Conservation (phyloP, 139 green algal species). For the Coelastrella sp. region DNA sequence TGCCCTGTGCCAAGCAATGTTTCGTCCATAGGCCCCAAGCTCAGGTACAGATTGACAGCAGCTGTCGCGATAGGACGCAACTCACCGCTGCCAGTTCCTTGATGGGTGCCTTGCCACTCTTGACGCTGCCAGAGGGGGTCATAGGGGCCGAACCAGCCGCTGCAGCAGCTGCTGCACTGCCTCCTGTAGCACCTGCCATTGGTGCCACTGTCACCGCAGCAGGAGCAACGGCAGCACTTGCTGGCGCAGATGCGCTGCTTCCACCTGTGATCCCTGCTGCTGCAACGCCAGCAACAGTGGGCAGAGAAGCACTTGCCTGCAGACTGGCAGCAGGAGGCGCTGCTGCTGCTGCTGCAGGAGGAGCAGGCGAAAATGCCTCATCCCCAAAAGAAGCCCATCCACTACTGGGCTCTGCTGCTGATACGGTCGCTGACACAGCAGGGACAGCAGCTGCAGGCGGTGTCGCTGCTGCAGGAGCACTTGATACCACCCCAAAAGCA, state of each 20-base stretch:
- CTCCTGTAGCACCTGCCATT: slow-evolving; percentile 2
- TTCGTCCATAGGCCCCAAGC: too few relatives aligned
- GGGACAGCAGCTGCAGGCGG: slow-evolving; percentile 12
- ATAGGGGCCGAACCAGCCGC: slow-evolving; percentile 8
- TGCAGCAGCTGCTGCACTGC: neutral
- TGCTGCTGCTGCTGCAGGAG: neutral
- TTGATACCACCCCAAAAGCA: neutral
- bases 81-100: slow-evolving; percentile 45
- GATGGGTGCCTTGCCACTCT: slow-evolving; percentile 13
- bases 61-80: neutral
- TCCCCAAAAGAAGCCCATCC: slow-evolving; percentile 39
- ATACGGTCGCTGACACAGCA: neutral
- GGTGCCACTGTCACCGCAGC: neutral
- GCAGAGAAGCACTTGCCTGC: neutral
- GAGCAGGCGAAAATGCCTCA: neutral
- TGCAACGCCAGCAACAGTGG: neutral
- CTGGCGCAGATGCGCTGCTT: too few relatives aligned
- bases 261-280: neutral
- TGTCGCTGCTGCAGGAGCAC: neutral
- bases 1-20: too few relatives aligned
- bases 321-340: neutral
- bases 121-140: neutral
- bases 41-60: too few relatives aligned
- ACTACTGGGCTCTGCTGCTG: neutral
- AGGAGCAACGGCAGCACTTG: neutral